Percentiles rank a stretch among this genome's conserved stretches.
These are phyloP conservation scores for Phialocephala subalpina DNA, from an alignment of 2,329 filamentous ascomycete species.

Conservation along the genomic window DNA sequence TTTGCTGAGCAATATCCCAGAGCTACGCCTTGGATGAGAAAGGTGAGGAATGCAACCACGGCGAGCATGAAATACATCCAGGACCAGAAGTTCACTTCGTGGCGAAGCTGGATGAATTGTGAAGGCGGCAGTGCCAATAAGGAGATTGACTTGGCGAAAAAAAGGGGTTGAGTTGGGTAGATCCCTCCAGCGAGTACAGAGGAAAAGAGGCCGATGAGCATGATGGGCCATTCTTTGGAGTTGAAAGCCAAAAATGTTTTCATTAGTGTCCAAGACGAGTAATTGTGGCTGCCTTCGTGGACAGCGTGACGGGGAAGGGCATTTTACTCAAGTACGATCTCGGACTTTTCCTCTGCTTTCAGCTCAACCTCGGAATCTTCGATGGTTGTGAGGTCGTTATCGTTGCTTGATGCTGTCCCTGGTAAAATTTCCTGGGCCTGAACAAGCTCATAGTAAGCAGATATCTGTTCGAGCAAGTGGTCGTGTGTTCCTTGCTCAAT, in stretches of 20 bases:
- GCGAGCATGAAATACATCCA: conserved; percentile 89
- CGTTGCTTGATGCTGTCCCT: too few relatives aligned
- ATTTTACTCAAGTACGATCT: conserved; percentile 63
- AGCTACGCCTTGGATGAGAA: conserved; percentile 71
- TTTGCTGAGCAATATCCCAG: conserved; percentile 90
- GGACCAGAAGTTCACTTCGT: conserved; percentile 84
- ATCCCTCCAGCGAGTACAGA: conserved; percentile 81
- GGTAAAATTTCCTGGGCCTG: conserved; percentile 82
- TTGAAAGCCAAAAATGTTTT: conserved; percentile 86
- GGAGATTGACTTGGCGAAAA: conserved; percentile 89
- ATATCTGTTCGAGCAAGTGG: conserved; percentile 72
- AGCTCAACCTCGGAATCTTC: too few relatives aligned
- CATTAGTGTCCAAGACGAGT: conserved; percentile 76
- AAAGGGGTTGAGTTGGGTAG: conserved; percentile 79
- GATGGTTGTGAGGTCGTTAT: too few relatives aligned
- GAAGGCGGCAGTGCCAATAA: conserved; percentile 59
- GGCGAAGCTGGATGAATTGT: conserved; percentile 64
- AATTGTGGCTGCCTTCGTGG: conserved; percentile 67
- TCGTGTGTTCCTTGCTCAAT: conserved; percentile 92
- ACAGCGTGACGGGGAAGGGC: conserved; percentile 73
- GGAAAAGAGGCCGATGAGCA: conserved; percentile 77
- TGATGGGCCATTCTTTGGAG: conserved; percentile 71
- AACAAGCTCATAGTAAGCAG: conserved; percentile 85
- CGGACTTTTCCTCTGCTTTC: too few relatives aligned
- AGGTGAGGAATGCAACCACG: conserved; percentile 74